Evolutionary conservation across 352 stramenopile genomes (phyloP), one percentile per base, ranked within the genome.

Genomic region (Proteromonas lacertae): DNA sequence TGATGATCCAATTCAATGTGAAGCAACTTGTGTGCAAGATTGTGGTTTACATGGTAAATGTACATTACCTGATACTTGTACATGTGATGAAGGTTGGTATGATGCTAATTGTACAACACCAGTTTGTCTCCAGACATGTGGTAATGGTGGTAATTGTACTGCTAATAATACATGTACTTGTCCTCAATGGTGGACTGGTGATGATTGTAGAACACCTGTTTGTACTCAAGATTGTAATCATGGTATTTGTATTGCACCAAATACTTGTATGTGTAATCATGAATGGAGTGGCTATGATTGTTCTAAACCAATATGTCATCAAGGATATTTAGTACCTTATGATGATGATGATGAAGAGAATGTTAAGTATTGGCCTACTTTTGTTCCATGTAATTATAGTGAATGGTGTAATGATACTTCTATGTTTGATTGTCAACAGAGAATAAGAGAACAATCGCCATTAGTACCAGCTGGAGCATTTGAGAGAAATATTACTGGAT

Each of bases 101-200:
- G 79, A 90, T 42, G 38, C 68, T 0, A 92, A 92, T 48, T 94
- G 80, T 49, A 90, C 76, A 1, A 90, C 78, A 2, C 80, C 80
- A 0, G 75, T 92, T 16, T 93, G 79, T 40, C 38, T 55, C 4
- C 69, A 90, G 48, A 94, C 80, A 6, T 94, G 80, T 51, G 80
- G 76, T 0, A 94, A 94, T 48, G 66, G 69, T 13, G 79, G 71
- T 0, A 90, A 90, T 41, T 94, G 80, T 46, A 90, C 72, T 5
- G 60, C 57, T 1, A 70, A 76, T 0, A 59, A 81, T 44, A 68
- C 50, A 0, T 94, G 80, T 48, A 64, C 57, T 19, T 93, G 79
- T 42, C 44, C 69, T 0, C 44, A 40, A 4, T 55, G 81, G 18
- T 92, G 74, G 74, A 54, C 58, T 41, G 77, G 77, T 9, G 18